A percentile compares a stretch with the other conserved stretches of the same genome.
Conservation (phyloP, 2,329 filamentous ascomycete genomes). For the Echinosphaeria canescens region DNA sequence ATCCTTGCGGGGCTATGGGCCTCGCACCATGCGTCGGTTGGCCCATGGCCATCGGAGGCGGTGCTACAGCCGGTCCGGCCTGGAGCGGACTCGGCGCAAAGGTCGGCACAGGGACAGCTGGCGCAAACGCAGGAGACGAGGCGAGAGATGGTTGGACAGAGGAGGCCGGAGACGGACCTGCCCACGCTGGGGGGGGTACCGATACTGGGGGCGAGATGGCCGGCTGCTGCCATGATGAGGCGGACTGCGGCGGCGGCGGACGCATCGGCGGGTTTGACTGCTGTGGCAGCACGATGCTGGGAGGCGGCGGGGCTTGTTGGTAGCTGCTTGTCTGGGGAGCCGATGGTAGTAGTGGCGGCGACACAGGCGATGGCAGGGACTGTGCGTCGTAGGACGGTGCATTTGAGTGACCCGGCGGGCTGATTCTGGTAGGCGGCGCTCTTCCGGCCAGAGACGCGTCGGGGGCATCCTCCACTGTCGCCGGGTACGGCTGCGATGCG, state of each 20-base stretch:
- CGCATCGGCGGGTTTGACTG: slow-evolving; percentile 5
- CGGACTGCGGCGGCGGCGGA: slow-evolving; percentile 2
- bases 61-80: not conserved
- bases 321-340: slow-evolving; percentile 8
- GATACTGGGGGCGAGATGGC: not conserved
- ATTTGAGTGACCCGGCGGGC: slow-evolving; percentile 5
- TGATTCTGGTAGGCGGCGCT: slow-evolving; percentile 1
- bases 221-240: not conserved
- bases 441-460: slow-evolving; percentile 28
- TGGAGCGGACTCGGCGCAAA: too few species aligned
- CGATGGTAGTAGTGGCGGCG: slow-evolving; percentile 7
- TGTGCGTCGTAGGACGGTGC: too few species aligned
- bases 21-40: too few species aligned
- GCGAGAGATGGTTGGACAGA: not conserved
- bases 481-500: slow-evolving; percentile 29
- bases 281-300: too few species aligned
- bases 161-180: too few species aligned
- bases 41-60: too few species aligned
- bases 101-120: not conserved
- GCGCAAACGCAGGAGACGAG: not conserved
- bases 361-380: slow-evolving; percentile 8
- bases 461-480: slow-evolving; percentile 28
- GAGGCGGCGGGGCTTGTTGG: slow-evolving; percentile 9
- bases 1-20: too few species aligned
- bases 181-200: too few species aligned